Base-by-base conservation (phyloP, 2,329 filamentous ascomycete genomes). In the Intubia oerlemansii region DNA sequence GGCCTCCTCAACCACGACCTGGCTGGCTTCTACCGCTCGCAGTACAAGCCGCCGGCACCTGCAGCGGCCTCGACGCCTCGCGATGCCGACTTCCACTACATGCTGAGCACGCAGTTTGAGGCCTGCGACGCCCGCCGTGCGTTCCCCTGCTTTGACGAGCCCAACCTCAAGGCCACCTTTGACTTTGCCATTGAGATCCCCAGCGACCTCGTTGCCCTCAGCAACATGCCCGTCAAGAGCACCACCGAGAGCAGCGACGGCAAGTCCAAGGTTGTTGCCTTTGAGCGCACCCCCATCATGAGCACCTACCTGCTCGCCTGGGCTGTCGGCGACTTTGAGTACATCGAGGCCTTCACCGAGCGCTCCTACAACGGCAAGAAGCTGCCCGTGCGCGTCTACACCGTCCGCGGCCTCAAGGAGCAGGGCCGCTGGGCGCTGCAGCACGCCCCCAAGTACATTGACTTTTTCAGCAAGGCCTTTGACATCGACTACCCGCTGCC, bases 101-200 rank as follows among this genome's bases (percentile, higher is more conserved):
- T 85, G 78, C 59, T 92, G 51, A 91, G 80, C 57, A 98, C 88
- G 27, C 88, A 98, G 49, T 98, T 98, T 46, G 88, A 98, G 58
- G 76, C 84, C 25, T 92, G 82, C 44, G 88, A 98, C 53, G 88
- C 88, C 36, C 75, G 88, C 38, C 66, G 84, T 39, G 85, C 88
- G 7, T 93, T 98, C 54, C 88, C 88, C 27, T 98, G 88, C 56
- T 95, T 95, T 45, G 88, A 98, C 46, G 88, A 98, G 56, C 88
- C 88, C 24, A 92, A 91, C 44, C 64, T 95, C 38, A 98, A 98
- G 56, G 81, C 88, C 9, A 85, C 82, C 3, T 95, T 93, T 45
- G 84, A 93, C 49, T 78, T 98, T 34, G 66, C 82, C 43, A 76
- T 98, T 37, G 85, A 95, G 54, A 66, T 93, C 26, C 85, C 88